phyloP scores from a whole-genome alignment of 306 rosid genomes.

The Abrus precatorius region DNA sequence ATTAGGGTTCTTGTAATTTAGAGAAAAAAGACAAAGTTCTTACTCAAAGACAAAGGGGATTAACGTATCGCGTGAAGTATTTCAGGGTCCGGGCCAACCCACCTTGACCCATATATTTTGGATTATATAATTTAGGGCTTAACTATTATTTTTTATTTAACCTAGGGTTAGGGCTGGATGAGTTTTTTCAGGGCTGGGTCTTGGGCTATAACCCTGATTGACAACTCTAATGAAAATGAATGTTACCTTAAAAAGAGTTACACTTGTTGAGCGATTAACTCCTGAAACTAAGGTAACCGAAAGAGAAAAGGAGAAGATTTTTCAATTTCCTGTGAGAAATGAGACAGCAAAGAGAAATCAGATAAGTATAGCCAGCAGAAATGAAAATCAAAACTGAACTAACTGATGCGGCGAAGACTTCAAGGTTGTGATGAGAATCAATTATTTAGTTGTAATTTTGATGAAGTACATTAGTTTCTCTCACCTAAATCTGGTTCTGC shows the following conservation, averaged over 20 bases:
- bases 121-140: too few relatives aligned
- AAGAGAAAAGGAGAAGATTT: conserved; percentile 3
- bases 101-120: too few relatives aligned
- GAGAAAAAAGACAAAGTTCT: too few relatives aligned
- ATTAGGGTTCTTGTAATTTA: too few relatives aligned
- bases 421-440: conserved; percentile 26
- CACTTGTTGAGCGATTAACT: conserved; percentile 22
- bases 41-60: too few relatives aligned
- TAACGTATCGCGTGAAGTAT: too few relatives aligned
- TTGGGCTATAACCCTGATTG: too few relatives aligned
- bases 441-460: conserved; percentile 51
- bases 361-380: conserved; percentile 38
- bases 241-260: conserved; percentile 35
- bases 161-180: too few relatives aligned
- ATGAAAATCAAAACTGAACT: conserved; percentile 40
- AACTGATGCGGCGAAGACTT: conserved; percentile 4
- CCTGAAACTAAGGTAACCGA: conserved; percentile 25
- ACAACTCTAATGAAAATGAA: not conserved
- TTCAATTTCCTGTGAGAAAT: conserved; percentile 42
- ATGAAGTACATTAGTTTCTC: conserved; percentile 39
- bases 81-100: too few relatives aligned
- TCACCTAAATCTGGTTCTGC: conserved; percentile 69
- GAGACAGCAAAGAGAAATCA: conserved; percentile 25
- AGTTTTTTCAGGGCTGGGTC: too few relatives aligned
- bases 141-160: too few relatives aligned